Conservation (phyloP, 306 rosid species). For the Mucuna pruriens region DNA sequence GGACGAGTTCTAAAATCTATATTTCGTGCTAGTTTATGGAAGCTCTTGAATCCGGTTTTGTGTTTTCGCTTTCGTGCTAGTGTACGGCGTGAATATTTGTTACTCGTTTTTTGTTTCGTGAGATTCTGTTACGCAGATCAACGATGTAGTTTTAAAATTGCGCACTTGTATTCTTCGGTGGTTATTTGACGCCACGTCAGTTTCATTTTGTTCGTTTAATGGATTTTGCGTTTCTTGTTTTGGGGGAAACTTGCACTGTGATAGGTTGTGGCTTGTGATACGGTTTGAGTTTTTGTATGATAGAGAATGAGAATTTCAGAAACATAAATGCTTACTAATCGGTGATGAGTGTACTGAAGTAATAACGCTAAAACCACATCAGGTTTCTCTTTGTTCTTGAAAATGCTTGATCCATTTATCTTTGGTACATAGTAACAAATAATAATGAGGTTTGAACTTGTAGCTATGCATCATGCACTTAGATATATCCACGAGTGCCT, state of each 20-base stretch:
- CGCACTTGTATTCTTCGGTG: background rate
- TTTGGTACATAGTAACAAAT: background rate
- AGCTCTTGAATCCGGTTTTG: conserved; percentile 2
- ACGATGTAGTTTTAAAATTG: conserved; percentile 26
- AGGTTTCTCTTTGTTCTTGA: background rate
- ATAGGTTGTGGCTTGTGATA: conserved; percentile 13
- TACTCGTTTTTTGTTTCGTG: conserved; percentile 6
- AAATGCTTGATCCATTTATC: background rate
- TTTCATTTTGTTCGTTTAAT: conserved; percentile 1
- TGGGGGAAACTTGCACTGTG: conserved; percentile 4
- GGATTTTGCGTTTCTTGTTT: background rate
- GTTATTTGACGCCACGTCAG: background rate
- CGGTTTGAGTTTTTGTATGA: background rate
- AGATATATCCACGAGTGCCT: background rate
- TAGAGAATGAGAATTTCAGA: conserved; percentile 3
- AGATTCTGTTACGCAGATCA: conserved; percentile 32
- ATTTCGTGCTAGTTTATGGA: conserved; percentile 1
- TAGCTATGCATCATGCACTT: background rate
- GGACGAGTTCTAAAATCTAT: background rate
- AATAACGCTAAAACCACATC: background rate
- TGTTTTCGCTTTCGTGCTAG: background rate
- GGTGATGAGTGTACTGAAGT: background rate
- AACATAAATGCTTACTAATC: background rate
- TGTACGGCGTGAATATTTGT: background rate
- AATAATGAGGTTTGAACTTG: background rate